Evolutionary conservation across 1,284 basidiomycete genomes (phyloP).

Genomic region (Gymnopus androsaceus): DNA sequence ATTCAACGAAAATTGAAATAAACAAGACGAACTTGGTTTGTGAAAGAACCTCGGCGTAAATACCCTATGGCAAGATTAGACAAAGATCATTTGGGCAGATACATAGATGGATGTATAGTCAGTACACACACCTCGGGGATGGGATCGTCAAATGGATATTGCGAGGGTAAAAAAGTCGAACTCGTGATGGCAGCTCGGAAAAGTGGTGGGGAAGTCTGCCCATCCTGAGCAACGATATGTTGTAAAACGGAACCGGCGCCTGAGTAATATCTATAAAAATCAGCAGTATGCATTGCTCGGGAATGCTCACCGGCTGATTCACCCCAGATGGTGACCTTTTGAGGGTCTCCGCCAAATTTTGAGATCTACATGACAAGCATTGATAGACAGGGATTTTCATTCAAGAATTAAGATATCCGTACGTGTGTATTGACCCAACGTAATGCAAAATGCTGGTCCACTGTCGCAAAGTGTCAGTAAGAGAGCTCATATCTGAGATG

Average conservation of each 20-base stretch:
- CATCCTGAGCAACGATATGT: constrained; percentile 32
- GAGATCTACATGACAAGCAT: constrained; percentile 21
- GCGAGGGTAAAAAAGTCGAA: constrained; percentile 46
- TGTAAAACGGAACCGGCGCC: constrained; percentile 30
- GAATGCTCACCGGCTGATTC: constrained; percentile 32
- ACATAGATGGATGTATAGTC: constrained; percentile 2
- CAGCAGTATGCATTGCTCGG: too few relatives aligned
- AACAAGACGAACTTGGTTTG: constrained; percentile 20
- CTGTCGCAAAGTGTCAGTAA: constrained; percentile 8
- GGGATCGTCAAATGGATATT: constrained; percentile 44
- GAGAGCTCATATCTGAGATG: neutral
- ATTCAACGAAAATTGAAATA: constrained; percentile 18
- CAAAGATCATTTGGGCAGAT: constrained; percentile 18
- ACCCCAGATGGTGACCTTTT: constrained; percentile 34
- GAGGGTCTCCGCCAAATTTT: constrained; percentile 31
- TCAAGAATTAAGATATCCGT: neutral
- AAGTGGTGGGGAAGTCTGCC: constrained; percentile 40
- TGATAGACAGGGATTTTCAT: neutral
- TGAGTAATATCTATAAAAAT: constrained; percentile 8
- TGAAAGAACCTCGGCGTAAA: constrained; percentile 21
- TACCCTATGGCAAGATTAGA: constrained; percentile 1
- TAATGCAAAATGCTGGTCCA: constrained; percentile 28
- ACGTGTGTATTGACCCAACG: constrained; percentile 32
- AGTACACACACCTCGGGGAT: constrained; percentile 46
- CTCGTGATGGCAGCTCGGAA: constrained; percentile 48